phyloP scores from a whole-genome alignment of 345 rosid genomes.

The Bretschneidera sinensis region DNA sequence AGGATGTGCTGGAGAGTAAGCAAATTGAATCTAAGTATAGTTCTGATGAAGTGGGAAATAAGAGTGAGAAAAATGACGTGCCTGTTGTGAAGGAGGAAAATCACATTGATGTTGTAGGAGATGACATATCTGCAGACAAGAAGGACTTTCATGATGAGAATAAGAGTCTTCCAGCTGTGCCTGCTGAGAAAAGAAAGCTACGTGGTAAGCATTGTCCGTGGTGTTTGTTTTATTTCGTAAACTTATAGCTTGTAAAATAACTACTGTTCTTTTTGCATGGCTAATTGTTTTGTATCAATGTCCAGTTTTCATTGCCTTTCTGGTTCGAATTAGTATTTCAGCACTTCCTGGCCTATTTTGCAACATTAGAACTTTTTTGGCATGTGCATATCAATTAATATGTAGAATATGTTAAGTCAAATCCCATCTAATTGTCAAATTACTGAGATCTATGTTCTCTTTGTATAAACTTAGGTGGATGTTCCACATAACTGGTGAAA shows the following conservation, averaged over 20 bases:
- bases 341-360: neutral
- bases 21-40: constrained; percentile 61
- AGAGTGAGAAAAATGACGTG: constrained; percentile 41
- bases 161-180: constrained; percentile 26
- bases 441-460: too few species aligned
- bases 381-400: too few species aligned
- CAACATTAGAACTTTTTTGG: neutral
- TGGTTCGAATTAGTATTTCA: neutral
- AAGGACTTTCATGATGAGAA: constrained; percentile 35
- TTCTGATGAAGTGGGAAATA: constrained; percentile 48
- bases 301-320: neutral
- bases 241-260: neutral
- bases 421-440: too few species aligned
- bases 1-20: constrained; percentile 78
- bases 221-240: too few species aligned
- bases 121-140: constrained; percentile 32
- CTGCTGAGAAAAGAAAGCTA: constrained; percentile 78
- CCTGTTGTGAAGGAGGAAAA: constrained; percentile 39
- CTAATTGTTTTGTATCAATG: neutral
- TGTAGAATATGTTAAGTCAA: too few species aligned
- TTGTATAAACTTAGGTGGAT: too few species aligned
- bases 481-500: too few species aligned
- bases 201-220: constrained; percentile 43
- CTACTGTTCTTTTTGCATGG: neutral
- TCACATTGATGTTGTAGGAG: constrained; percentile 43